These are phyloP conservation scores for Ganoderma lingzhi DNA, from an alignment of 1,284 basidiomycete species.

Conservation along the genomic window DNA sequence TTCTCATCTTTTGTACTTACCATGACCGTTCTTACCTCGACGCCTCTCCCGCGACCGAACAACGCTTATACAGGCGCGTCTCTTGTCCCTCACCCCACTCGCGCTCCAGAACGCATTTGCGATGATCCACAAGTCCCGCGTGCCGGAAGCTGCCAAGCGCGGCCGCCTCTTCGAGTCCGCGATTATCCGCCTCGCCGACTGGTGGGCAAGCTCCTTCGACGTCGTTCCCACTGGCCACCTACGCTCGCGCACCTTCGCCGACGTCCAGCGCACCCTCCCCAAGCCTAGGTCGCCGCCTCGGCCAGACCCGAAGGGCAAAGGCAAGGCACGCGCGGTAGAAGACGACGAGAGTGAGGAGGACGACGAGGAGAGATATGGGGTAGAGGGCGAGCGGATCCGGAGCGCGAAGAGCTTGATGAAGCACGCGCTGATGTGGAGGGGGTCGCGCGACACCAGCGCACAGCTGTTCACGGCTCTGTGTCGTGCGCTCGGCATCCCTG, in stretches of 20 bases:
- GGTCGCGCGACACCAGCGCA: slow-evolving; percentile 88
- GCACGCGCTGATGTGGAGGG: slow-evolving; percentile 81
- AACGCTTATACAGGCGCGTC: slow-evolving; percentile 67
- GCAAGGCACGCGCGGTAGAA: slow-evolving; percentile 32
- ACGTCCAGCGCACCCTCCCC: slow-evolving; percentile 59
- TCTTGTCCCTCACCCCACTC: slow-evolving; percentile 87
- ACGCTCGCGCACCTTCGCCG: slow-evolving; percentile 78
- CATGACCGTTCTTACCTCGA: background rate
- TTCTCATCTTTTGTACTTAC: background rate
- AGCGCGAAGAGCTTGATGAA: slow-evolving; percentile 90
- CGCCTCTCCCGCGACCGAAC: background rate
- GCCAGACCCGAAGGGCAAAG: slow-evolving; percentile 43
- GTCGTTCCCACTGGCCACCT: slow-evolving; percentile 71
- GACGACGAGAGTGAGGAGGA: slow-evolving; percentile 55
- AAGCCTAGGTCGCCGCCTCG: slow-evolving; percentile 41
- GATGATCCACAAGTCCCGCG: slow-evolving; percentile 82
- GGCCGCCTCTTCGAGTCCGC: slow-evolving; percentile 88
- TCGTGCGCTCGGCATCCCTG: slow-evolving; percentile 87
- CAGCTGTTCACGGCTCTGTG: slow-evolving; percentile 94
- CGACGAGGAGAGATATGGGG: slow-evolving; percentile 28
- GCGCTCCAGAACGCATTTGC: slow-evolving; percentile 81
- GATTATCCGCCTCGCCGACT: slow-evolving; percentile 75
- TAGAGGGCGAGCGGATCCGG: slow-evolving; percentile 72
- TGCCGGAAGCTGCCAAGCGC: slow-evolving; percentile 82
- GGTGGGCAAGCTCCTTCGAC: slow-evolving; percentile 83